phyloP scores from a whole-genome alignment of 345 rosid species.

The Pistacia integerrima region DNA sequence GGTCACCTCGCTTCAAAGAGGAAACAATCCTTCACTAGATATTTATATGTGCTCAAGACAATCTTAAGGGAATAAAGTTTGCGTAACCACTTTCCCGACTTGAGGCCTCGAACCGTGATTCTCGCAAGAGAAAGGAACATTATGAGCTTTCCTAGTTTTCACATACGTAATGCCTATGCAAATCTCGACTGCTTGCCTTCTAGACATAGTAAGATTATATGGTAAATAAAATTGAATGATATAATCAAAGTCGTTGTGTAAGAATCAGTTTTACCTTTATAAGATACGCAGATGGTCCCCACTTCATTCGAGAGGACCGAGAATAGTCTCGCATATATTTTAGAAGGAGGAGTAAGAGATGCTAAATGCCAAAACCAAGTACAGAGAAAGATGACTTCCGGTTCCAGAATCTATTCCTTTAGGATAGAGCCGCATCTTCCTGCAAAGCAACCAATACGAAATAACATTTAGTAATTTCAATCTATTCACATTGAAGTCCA shows the following conservation, averaged over 20 bases:
- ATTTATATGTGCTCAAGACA: constrained; percentile 18
- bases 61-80: neutral
- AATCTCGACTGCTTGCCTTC: too few relatives aligned
- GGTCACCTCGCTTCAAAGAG: constrained; percentile 41
- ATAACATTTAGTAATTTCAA: neutral
- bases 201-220: too few relatives aligned
- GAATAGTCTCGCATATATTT: constrained; percentile 34
- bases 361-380: constrained; percentile 25
- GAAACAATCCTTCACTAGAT: constrained; percentile 31
- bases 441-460: constrained; percentile 22
- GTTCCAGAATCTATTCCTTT: constrained; percentile 33
- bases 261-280: constrained; percentile 33
- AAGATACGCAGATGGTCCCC: constrained; percentile 19
- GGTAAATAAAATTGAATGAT: too few relatives aligned
- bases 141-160: too few relatives aligned
- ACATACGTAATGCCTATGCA: too few relatives aligned
- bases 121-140: constrained; percentile 12
- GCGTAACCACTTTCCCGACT: constrained; percentile 31
- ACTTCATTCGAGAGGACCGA: constrained; percentile 33
- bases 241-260: too few relatives aligned
- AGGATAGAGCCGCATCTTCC: constrained; percentile 44
- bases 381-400: constrained; percentile 30
- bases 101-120: constrained; percentile 35
- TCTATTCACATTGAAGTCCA: neutral
- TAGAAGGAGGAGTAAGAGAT: constrained; percentile 26